Evolutionary conservation across 352 stramenopile species (phyloP).

Genomic region (Globisporangium recalcitrans): DNA sequence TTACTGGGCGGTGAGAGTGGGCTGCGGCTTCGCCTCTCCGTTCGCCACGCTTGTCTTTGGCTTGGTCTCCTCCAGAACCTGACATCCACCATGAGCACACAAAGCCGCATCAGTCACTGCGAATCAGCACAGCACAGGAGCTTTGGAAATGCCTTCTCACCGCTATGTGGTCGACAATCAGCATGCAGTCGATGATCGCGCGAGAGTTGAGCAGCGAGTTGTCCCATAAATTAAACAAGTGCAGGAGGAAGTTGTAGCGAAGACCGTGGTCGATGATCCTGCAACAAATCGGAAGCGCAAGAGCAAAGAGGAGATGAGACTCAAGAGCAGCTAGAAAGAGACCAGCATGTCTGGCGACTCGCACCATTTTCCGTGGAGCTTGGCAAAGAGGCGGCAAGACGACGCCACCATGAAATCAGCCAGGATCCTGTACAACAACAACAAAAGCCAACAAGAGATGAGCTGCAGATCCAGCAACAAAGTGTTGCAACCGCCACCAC

Average conservation of each 20-base stretch:
- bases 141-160: constrained; percentile 20
- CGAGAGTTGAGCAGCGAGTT: constrained; percentile 83
- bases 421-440: constrained; percentile 45
- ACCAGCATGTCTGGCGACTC: neutral
- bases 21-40: neutral
- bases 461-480: neutral
- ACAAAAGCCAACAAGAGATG: neutral
- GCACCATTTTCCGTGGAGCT: constrained; percentile 76
- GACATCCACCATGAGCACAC: neutral
- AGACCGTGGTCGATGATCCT: constrained; percentile 73
- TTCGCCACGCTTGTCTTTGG: constrained; percentile 6
- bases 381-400: constrained; percentile 82
- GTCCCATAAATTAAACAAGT: constrained; percentile 89
- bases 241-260: constrained; percentile 83
- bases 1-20: neutral
- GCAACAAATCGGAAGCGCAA: neutral
- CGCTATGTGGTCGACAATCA: constrained; percentile 72
- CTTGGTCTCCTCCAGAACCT: constrained; percentile 36
- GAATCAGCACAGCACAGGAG: too few relatives aligned
- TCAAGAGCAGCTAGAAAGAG: neutral
- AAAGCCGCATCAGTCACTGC: neutral
- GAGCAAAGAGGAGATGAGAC: constrained; percentile 1
- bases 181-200: constrained; percentile 85
- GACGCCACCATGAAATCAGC: constrained; percentile 85
- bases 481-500: neutral